Conservation (phyloP, 2,329 filamentous ascomycete genomes). For the Ophiosphaerella korrae region DNA sequence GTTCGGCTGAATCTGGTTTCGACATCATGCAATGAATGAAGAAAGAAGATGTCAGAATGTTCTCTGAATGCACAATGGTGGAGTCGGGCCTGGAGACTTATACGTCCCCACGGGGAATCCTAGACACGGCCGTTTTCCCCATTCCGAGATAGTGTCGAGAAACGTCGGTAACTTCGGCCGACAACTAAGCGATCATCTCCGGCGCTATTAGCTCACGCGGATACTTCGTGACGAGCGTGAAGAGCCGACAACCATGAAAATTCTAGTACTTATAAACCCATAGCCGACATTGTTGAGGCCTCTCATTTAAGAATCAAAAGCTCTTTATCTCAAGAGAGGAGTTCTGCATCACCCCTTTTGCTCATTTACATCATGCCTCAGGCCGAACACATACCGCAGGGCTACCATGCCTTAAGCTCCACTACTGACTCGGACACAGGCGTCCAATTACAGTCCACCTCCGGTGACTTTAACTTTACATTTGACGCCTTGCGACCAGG, state of each 20-base stretch:
- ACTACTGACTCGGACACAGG: constrained; percentile 23
- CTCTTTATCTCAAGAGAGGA: neutral
- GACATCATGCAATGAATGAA: constrained; percentile 18
- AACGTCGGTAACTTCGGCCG: too few species aligned
- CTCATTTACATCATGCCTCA: constrained; percentile 52
- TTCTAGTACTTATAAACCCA: neutral
- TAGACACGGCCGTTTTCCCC: constrained; percentile 25
- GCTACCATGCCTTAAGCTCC: constrained; percentile 35
- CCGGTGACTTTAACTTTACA: constrained; percentile 59
- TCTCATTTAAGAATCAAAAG: neutral
- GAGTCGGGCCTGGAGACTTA: constrained; percentile 14
- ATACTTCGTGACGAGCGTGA: neutral
- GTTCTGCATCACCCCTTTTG: neutral
- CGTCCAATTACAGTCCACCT: constrained; percentile 52
- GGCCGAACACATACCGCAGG: constrained; percentile 51
- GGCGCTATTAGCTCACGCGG: neutral
- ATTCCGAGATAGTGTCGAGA: constrained; percentile 6
- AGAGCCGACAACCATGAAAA: neutral
- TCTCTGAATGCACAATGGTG: constrained; percentile 10
- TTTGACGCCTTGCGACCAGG: constrained; percentile 68
- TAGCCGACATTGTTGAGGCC: neutral
- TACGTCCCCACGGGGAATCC: constrained; percentile 36
- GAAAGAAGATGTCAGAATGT: neutral
- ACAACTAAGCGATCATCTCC: neutral
- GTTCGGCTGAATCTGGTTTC: constrained; percentile 11